Conservation (phyloP, 495 filamentous ascomycete species). For the Tuber calosporum region DNA sequence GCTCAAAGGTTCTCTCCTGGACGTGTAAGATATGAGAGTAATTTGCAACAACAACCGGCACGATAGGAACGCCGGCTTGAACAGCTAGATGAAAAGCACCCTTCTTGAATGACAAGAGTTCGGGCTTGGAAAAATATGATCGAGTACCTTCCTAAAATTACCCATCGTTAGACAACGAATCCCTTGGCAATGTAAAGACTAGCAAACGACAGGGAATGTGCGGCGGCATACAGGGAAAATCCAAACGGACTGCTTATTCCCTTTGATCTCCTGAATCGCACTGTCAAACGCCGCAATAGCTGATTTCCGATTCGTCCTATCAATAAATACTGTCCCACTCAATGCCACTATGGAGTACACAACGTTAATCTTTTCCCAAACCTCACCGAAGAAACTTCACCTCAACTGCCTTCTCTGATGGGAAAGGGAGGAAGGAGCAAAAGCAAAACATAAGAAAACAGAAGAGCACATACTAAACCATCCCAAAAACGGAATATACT, state of each 20-base stretch:
- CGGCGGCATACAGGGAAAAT: conserved; percentile 57
- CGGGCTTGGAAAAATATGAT: conserved; percentile 74
- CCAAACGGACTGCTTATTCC: conserved; percentile 73
- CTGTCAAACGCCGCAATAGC: conserved; percentile 80
- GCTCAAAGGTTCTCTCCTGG: conserved; percentile 59
- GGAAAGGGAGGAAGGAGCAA: background rate
- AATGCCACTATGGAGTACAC: conserved; percentile 53
- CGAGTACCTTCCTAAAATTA: conserved; percentile 65
- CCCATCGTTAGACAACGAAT: conserved; percentile 5
- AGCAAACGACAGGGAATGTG: background rate
- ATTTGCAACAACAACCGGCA: conserved; percentile 80
- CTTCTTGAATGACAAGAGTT: conserved; percentile 89
- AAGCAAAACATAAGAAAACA: background rate
- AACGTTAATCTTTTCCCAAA: conserved; percentile 28
- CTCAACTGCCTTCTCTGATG: background rate
- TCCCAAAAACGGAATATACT: conserved; percentile 75
- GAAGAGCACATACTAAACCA: conserved; percentile 65
- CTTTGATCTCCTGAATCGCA: conserved; percentile 70
- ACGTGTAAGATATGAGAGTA: conserved; percentile 76
- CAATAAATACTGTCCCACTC: conserved; percentile 87
- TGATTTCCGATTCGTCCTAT: conserved; percentile 69
- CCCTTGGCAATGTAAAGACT: background rate
- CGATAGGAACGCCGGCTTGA: conserved; percentile 84
- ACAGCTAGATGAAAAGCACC: conserved; percentile 95
- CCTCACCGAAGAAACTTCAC: background rate